Base-by-base conservation (phyloP, 257 asterid species). In the Euphrasia confusa region DNA sequence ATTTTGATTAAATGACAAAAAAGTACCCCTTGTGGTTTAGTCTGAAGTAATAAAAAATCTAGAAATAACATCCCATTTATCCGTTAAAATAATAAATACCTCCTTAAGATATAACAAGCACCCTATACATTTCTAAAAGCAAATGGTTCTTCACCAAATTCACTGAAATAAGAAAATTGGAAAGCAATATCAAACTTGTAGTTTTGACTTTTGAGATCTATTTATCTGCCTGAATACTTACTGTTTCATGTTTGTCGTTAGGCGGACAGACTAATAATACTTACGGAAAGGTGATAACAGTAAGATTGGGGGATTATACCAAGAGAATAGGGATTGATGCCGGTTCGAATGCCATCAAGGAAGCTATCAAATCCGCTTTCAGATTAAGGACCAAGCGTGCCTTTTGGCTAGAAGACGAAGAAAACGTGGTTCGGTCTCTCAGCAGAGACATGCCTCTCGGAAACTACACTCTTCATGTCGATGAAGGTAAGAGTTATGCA, bases 321-420 rank as follows among this genome's bases (percentile, higher is more conserved):
- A 88, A 81, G 80, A 76, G 87, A 68, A 81, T 92, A 37, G 97
- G 97, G 40, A 83, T 92, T 14, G 95, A 88, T 71, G 97, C 88
- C 63, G 78, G 75, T 42, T 71, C 87, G 35, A 89, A 81, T 33
- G 95, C 93, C 62, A 92, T 88, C 72, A 88, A 84, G 74, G 95
- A 86, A 68, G 79, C 98, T 54, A 84, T 92, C 66, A 81, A 83
- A 65, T 81, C 95, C 57, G 84, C 96, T 59, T 92, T 92, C 65
- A 59, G 90, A 67, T 69, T 88, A 63, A 83, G 97, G 66, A 83
- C 97, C 1, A 86, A 76, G 62, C 90, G 97, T n/a, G 90, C 93
- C 42, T 92, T 88, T 68, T 88, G 97, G 95, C 78, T 92, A 78
- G 98, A 88, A 73, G 98, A 89, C 64, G 98, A 84, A 77, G 95